phyloP scores from a whole-genome alignment of 441 rosid species.

The California macrophylla region DNA sequence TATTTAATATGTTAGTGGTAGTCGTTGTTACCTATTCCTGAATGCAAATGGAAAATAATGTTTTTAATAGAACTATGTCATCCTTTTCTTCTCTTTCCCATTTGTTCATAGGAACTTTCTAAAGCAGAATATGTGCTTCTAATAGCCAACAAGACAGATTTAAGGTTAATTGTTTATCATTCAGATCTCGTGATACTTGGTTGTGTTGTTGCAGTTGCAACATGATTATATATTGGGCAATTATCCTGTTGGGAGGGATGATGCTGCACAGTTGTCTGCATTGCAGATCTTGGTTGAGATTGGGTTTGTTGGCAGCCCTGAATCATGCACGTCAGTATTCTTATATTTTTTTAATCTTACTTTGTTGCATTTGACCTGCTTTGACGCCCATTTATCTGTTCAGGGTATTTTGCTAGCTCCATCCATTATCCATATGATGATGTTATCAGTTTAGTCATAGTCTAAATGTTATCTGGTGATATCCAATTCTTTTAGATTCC shows the following conservation, averaged over 20 bases:
- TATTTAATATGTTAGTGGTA: background rate
- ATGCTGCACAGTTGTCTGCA: slow-evolving; percentile 94
- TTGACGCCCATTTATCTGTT: background rate
- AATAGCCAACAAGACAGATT: background rate
- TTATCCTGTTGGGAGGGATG: slow-evolving; percentile 98
- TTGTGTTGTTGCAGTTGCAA: slow-evolving; percentile 59
- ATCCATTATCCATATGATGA: background rate
- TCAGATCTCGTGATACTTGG: slow-evolving; percentile 23
- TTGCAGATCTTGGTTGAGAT: slow-evolving; percentile 89
- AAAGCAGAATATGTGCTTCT: background rate
- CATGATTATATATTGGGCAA: slow-evolving; percentile 93
- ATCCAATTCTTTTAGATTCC: background rate
- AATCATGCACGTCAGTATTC: slow-evolving; percentile 74
- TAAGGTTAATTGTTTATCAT: background rate
- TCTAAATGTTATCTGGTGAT: background rate
- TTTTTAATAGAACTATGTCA: background rate
- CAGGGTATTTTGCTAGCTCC: background rate
- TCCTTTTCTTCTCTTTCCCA: background rate
- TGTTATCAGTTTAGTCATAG: background rate
- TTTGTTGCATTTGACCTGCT: background rate
- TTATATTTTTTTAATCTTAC: slow-evolving; percentile 6
- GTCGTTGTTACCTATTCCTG: background rate
- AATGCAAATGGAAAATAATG: background rate
- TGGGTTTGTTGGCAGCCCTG: slow-evolving; percentile 81
- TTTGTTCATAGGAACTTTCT: background rate